A percentile compares a stretch with the other conserved stretches of the same genome.
These are phyloP conservation scores for Irpex sp. DNA, from an alignment of 1,284 basidiomycete species.

Conservation along the genomic window DNA sequence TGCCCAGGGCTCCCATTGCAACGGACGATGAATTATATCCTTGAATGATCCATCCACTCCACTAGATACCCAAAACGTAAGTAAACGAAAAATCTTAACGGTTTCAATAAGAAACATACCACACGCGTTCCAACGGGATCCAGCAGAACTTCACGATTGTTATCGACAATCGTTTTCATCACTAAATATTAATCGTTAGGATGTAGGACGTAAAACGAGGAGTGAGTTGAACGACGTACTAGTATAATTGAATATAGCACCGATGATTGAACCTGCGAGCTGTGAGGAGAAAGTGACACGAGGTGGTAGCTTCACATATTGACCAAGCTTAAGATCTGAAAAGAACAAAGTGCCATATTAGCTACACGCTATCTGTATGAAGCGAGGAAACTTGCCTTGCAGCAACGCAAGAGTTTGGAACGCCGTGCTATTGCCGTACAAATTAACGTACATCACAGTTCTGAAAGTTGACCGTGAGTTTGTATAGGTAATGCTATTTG, in stretches of 20 bases:
- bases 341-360: neutral
- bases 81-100: neutral
- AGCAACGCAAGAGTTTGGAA: constrained; percentile 57
- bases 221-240: constrained; percentile 27
- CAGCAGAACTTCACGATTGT: constrained; percentile 43
- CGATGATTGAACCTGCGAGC: constrained; percentile 41
- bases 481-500: neutral
- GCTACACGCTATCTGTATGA: neutral
- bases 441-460: constrained; percentile 49
- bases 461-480: constrained; percentile 18
- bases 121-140: constrained; percentile 48
- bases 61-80: constrained; percentile 20
- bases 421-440: constrained; percentile 57
- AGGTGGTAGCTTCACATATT: constrained; percentile 54
- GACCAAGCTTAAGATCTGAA: constrained; percentile 55
- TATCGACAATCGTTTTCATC: constrained; percentile 47
- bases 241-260: constrained; percentile 49
- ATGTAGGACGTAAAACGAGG: neutral
- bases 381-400: constrained; percentile 32
- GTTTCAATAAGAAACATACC: constrained; percentile 22
- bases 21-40: constrained; percentile 52
- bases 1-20: constrained; percentile 53
- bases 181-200: constrained; percentile 26
- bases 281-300: constrained; percentile 45
- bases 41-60: constrained; percentile 53